phyloP scores from a whole-genome alignment of 1,139 yeast genomes.

The Scheffersomyces segobiensis region DNA sequence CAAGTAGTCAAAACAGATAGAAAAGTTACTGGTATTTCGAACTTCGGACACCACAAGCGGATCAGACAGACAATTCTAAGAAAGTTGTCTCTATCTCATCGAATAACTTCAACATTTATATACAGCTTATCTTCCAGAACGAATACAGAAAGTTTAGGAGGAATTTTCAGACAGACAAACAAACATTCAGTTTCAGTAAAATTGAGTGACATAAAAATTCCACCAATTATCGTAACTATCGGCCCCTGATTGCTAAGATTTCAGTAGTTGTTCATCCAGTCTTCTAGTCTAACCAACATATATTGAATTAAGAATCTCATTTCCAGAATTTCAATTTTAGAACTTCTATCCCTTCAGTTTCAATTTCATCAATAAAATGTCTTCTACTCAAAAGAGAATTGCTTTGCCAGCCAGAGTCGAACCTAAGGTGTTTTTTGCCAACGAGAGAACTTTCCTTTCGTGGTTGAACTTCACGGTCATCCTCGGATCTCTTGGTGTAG shows the following conservation, averaged over 20 bases:
- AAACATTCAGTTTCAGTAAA: not conserved
- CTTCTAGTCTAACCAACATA: not conserved
- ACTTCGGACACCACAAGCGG: not conserved
- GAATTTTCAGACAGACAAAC: not conserved
- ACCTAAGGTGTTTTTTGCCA: slow-evolving; percentile 98
- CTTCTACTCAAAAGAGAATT: slow-evolving; percentile 62
- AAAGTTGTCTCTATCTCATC: not conserved
- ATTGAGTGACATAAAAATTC: not conserved
- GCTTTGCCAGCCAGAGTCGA: slow-evolving; percentile 98
- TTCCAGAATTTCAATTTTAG: not conserved
- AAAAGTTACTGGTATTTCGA: not conserved
- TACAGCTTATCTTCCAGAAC: not conserved
- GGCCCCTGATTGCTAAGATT: not conserved
- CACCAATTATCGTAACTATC: not conserved
- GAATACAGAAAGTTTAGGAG: not conserved
- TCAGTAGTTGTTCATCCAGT: not conserved
- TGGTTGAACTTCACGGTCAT: slow-evolving; percentile 98
- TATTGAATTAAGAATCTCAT: not conserved
- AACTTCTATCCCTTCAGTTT: not conserved
- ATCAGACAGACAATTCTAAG: not conserved
- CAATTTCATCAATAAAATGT: slow-evolving; percentile 5
- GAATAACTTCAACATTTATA: not conserved
- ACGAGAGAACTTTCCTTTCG: slow-evolving; percentile 95
- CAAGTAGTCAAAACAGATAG: not conserved
- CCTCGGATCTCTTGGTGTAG: slow-evolving; percentile 94